These are phyloP conservation scores for Saccharum hybrid DNA, from an alignment of 202 grass and related monocot genomes.

Conservation along the genomic window DNA sequence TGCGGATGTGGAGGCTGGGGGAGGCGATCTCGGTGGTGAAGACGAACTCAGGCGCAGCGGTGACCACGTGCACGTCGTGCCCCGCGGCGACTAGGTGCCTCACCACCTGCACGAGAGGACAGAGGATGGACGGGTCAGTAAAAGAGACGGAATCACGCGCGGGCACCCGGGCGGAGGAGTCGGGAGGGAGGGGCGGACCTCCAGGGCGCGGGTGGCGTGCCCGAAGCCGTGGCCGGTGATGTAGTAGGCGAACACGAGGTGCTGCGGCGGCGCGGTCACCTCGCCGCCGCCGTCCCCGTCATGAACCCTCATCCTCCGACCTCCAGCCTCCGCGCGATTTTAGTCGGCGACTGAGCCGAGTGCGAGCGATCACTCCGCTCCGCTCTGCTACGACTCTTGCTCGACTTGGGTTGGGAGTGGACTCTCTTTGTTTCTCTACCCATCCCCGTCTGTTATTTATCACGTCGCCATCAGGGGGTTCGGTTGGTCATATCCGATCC, in stretches of 20 bases:
- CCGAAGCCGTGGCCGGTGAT: slow-evolving; percentile 95
- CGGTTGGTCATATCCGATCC: not conserved
- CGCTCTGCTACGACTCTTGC: not conserved
- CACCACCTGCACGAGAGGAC: slow-evolving; percentile 64
- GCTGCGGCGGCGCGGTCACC: slow-evolving; percentile 42
- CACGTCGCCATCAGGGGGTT: not conserved
- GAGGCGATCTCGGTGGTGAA: slow-evolving; percentile 89
- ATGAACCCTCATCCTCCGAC: slow-evolving; percentile 46
- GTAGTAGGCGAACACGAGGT: slow-evolving; percentile 88
- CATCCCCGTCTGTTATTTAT: not conserved
- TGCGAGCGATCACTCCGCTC: not conserved
- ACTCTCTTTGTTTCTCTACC: not conserved
- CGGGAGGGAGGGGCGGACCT: slow-evolving; percentile 41
- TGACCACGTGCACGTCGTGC: slow-evolving; percentile 96
- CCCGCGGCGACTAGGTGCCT: slow-evolving; percentile 82
- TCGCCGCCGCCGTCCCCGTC: slow-evolving; percentile 24
- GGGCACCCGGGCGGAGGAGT: not conserved
- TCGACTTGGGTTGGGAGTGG: not conserved
- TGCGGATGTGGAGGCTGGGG: slow-evolving; percentile 79
- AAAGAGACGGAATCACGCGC: not conserved
- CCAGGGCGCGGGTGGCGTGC: slow-evolving; percentile 85
- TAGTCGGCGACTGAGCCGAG: not conserved
- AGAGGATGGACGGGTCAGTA: not conserved
- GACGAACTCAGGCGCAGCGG: slow-evolving; percentile 86
- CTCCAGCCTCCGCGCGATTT: not conserved